phyloP scores from a whole-genome alignment of 2,329 filamentous ascomycete species.

The Dissoconium aciculare region DNA sequence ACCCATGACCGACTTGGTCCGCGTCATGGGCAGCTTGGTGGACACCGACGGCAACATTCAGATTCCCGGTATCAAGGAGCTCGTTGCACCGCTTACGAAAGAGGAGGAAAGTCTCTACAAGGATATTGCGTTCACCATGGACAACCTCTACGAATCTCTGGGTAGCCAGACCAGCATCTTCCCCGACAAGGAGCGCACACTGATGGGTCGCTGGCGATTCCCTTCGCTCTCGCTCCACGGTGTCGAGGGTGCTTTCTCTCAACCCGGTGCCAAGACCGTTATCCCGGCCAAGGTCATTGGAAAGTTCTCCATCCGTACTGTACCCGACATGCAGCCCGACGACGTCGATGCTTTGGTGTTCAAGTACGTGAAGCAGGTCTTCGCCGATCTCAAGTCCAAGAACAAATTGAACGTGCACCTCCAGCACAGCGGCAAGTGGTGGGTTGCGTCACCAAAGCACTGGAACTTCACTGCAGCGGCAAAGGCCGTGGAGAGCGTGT shows the following conservation, averaged over 20 bases:
- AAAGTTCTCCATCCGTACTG: conserved; percentile 96
- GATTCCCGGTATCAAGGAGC: conserved; percentile 84
- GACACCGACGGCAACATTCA: conserved; percentile 83
- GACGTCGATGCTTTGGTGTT: conserved; percentile 75
- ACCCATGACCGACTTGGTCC: conserved; percentile 91
- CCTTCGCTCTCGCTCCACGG: conserved; percentile 91
- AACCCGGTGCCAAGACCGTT: conserved; percentile 90
- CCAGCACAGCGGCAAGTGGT: conserved; percentile 94
- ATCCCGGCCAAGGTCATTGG: conserved; percentile 95
- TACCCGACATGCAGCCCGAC: conserved; percentile 91
- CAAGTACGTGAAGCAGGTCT: conserved; percentile 69
- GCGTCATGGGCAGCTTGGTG: conserved; percentile 68
- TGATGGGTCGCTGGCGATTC: conserved; percentile 94
- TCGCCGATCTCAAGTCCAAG: conserved; percentile 78
- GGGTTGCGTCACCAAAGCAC: conserved; percentile 93
- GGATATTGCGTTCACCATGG: conserved; percentile 87
- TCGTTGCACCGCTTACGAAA: conserved; percentile 74
- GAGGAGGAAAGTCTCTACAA: conserved; percentile 84
- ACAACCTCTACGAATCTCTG: conserved; percentile 80
- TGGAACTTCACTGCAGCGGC: conserved; percentile 94
- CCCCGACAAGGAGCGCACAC: conserved; percentile 73
- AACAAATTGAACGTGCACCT: conserved; percentile 71
- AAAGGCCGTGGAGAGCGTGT: conserved; percentile 94
- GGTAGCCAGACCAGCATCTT: conserved; percentile 80
- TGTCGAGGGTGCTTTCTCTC: conserved; percentile 85